Evolutionary conservation across 352 stramenopile genomes (phyloP).

Genomic region (Saprolegnia diclina): DNA sequence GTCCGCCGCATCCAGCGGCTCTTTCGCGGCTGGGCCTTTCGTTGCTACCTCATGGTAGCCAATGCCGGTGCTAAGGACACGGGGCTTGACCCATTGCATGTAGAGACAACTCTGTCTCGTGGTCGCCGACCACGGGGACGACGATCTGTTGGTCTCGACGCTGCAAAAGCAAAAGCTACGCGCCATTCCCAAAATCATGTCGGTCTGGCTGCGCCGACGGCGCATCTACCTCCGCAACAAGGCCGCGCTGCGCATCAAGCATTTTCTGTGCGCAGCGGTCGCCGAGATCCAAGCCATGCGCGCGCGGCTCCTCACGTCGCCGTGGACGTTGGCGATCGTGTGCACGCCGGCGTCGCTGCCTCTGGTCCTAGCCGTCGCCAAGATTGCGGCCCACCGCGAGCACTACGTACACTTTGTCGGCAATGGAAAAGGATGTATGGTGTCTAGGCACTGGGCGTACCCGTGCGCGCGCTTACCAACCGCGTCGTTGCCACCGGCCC

Average conservation of each 20-base stretch:
- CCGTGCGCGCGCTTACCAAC: not conserved
- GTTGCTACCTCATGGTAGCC: slow-evolving; percentile 5
- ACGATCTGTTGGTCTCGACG: slow-evolving; percentile 9
- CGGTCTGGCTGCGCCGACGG: slow-evolving; percentile 7
- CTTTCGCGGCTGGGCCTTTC: slow-evolving; percentile 13
- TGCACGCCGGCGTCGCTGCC: not conserved
- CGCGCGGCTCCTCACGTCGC: not conserved
- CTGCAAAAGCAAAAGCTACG: slow-evolving; percentile 5
- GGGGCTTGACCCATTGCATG: too few relatives aligned
- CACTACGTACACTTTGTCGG: not conserved
- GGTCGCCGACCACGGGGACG: not conserved
- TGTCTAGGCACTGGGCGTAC: not conserved
- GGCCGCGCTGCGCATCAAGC: slow-evolving; percentile 14
- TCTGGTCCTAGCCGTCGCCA: not conserved
- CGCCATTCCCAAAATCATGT: slow-evolving; percentile 17
- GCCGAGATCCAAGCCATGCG: not conserved
- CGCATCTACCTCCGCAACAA: not conserved
- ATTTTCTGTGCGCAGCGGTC: slow-evolving; percentile 1
- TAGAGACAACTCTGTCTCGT: slow-evolving; percentile 15
- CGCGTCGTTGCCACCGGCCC: slow-evolving; percentile 3
- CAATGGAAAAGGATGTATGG: not conserved
- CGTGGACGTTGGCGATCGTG: not conserved
- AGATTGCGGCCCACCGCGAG: not conserved
- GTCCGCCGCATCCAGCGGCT: slow-evolving; percentile 4
- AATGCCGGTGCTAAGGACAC: too few relatives aligned